Conservation (phyloP, 352 stramenopile genomes). For the Phytophthora pini region DNA sequence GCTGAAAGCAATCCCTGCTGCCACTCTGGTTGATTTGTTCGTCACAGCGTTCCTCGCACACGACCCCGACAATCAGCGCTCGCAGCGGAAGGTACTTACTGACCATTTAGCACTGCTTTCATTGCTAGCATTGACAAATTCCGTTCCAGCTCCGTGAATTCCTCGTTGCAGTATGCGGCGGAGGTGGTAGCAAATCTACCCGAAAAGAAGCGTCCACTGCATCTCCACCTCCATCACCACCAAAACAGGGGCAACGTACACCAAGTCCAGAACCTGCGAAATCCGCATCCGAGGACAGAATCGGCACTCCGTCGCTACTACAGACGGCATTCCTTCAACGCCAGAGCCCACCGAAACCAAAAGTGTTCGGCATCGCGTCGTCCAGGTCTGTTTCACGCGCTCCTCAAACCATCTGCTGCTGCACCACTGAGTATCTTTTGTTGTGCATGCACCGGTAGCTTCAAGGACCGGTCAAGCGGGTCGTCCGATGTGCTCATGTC, state of each 20-base stretch:
- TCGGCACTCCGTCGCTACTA: constrained; percentile 52
- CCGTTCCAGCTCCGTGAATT: constrained; percentile 67
- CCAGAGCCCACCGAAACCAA: constrained; percentile 58
- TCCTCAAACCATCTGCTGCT: constrained; percentile 4
- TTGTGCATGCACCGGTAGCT: constrained; percentile 28
- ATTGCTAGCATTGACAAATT: background rate
- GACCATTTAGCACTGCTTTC: too few relatives aligned
- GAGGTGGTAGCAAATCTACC: constrained; percentile 24
- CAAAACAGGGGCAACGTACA: constrained; percentile 25
- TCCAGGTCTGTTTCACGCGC: constrained; percentile 39
- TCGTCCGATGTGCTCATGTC: constrained; percentile 63
- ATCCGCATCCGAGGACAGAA: constrained; percentile 17
- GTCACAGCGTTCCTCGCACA: constrained; percentile 61
- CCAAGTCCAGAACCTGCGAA: constrained; percentile 24
- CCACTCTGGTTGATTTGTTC: constrained; percentile 55
- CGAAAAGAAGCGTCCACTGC: constrained; percentile 30
- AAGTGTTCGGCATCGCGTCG: constrained; percentile 60
- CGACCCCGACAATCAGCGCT: constrained; percentile 62
- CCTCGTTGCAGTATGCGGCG: constrained; percentile 51
- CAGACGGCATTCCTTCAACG: constrained; percentile 70
- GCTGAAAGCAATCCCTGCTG: constrained; percentile 45
- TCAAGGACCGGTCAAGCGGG: constrained; percentile 55
- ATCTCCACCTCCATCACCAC: constrained; percentile 19
- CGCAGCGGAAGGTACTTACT: constrained; percentile 63
- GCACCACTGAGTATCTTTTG: constrained; percentile 8